Base-by-base conservation (phyloP, 1,139 yeast genomes). In the Pichia kudriavzevii region DNA sequence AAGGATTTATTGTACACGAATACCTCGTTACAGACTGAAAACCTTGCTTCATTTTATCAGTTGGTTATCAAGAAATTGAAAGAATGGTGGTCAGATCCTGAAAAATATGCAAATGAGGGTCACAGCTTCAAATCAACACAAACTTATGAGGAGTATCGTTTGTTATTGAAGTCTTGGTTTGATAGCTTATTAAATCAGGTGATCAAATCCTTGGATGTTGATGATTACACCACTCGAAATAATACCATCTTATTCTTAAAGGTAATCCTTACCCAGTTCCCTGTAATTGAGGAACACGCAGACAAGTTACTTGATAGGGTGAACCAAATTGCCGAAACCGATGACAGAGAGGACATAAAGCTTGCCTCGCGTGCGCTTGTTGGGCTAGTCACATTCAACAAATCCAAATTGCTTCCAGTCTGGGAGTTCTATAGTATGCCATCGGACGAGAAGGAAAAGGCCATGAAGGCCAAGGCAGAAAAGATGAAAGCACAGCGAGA, bases 221-320 rank as follows among this genome's bases (percentile, higher is more conserved):
- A 66, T 1, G 82, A 80, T 40, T 88, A 87, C 52, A 81, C 84
- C 76, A 77, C 84, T 4, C 70, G 94, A 35, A 72, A 91, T 43
- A 88, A 87, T 56, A 72, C 85, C 3, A 82, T 88, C 41, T 80
- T 83, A 3, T 74, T 85, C 47, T 63, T 88, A 60, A 84, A 80
- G 52, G 78, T 76, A 46, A 32, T 53, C 15, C 60, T 81, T 22
- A 68, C 71, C 1, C 68, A 72, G 7, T 84, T 77, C 52, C 95
- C 95, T 0, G 62, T 65, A 11, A 72, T 84, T 19, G 78, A 75
- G 36, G 75, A 72, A 26, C 93, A 83, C 39, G 79, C 91, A 30
- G 75, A 74, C 40, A 45, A 54, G 9, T 56, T 84, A 7, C 60
- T 69, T 5, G 62, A 60, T 14, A 60, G 68, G 5, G 62, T 87